Base-by-base conservation (phyloP, 2,329 filamentous ascomycete genomes). In the Cladorrhinum sp. region DNA sequence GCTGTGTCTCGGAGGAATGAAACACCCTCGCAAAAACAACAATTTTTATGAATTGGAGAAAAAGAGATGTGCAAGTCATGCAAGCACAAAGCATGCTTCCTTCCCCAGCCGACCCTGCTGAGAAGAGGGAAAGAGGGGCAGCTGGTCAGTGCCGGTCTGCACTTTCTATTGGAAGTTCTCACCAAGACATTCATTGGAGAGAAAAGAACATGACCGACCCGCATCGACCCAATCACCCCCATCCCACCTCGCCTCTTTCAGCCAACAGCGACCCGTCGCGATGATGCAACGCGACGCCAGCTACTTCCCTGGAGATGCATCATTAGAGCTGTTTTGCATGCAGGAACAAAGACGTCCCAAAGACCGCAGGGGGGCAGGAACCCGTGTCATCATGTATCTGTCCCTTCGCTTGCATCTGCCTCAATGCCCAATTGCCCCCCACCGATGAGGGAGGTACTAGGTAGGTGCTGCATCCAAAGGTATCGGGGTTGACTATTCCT, bases 321-420 rank as follows among this genome's bases (percentile, higher is more conserved):
- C 36, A 26, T 30, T 23, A 57, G 33, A 57, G 36, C 39, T 39
- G 30, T 49, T 21, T 42, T 49, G 20, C 54, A 57, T 57, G 54
- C 54, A 57, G 54, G 54, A 57, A 57, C 54, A 57, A 23, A 55
- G 30, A 42, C 24, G 53, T 20, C 36, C 36, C n/a, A n/a, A 42
- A 26, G 49, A 51, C 20, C 24, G 14, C 21, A 51, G 24, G 49
- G 24, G 49, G n/a, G n/a, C 46, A 21, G 46, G 46, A 24, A 14
- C 18, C 9, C 21, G 46, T 46, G 39, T 46, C 14, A 46, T 46
- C 39, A n/a, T 20, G 39, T 46, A 50, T n/a, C 16, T 42, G 10
- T 14, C 36, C 36, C 36, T n/a, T n/a, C 36, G 36, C 36, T 7
- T 42, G 10, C 36, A 42, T 42, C 36, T n/a, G 10, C 16, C 36